phyloP scores from a whole-genome alignment of 192 early-diverging fungal genomes.

The Coemansia sp. region DNA sequence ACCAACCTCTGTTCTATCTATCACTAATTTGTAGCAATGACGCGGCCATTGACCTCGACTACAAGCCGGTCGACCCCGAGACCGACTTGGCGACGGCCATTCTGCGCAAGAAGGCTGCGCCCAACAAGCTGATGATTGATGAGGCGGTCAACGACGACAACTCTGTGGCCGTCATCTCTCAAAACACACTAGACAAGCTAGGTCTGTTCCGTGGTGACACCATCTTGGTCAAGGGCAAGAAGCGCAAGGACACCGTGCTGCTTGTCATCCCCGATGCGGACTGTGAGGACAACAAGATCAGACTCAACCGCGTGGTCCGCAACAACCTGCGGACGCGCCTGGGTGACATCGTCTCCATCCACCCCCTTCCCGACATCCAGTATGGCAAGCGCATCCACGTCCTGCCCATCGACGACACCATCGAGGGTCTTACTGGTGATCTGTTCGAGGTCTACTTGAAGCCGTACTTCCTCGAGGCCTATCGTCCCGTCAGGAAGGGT shows the following conservation, averaged over 20 bases:
- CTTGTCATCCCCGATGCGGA: conserved; percentile 93
- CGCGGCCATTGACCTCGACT: conserved; percentile 37
- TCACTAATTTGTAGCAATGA: conserved; percentile 29
- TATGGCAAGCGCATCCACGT: conserved; percentile 97
- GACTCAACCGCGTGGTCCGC: conserved; percentile 95
- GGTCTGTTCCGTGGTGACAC: conserved; percentile 96
- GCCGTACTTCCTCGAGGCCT: conserved; percentile 98
- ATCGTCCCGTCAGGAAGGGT: conserved; percentile 94
- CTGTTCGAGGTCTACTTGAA: conserved; percentile 98
- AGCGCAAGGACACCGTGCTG: conserved; percentile 94
- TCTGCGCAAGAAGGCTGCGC: conserved; percentile 90
- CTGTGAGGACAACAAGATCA: conserved; percentile 90
- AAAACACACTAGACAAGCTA: conserved; percentile 91
- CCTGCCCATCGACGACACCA: conserved; percentile 95
- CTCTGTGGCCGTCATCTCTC: conserved; percentile 88
- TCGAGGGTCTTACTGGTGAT: conserved; percentile 97
- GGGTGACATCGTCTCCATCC: conserved; percentile 95
- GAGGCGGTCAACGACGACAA: conserved; percentile 98
- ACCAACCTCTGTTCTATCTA: not conserved
- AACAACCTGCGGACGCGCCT: conserved; percentile 94
- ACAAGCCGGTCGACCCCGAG: conserved; percentile 58
- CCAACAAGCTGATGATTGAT: conserved; percentile 99
- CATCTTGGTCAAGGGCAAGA: conserved; percentile 97
- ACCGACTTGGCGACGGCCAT: conserved; percentile 95
- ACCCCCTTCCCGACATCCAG: conserved; percentile 92